Evolutionary conservation across 257 asterid species (phyloP), one percentile per base, ranked within the genome.

Genomic region (Agastache rugosa): DNA sequence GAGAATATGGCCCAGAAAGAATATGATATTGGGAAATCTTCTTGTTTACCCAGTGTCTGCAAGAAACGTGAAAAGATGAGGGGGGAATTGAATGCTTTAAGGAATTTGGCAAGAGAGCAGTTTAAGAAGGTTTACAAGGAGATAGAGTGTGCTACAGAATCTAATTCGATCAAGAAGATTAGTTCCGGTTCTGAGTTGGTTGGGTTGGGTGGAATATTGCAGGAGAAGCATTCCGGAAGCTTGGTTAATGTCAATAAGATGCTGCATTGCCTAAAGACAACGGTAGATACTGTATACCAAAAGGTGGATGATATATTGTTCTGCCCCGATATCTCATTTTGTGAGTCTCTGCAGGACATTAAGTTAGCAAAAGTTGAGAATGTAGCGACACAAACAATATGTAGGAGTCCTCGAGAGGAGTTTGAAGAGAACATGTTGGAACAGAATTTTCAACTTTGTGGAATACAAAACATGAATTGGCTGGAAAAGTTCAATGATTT

Each of bases 401-500:
- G 79, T 63, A 81, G 64, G 78, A 78, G 82, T 77, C 72, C 75
- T 58, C 84, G 64, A 29, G 81, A 85, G 75, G 93, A 82, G 69
- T 80, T 83, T 73, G 81, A 79, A 54, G 87, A 81, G 76, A 82
- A 82, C 53, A 22, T 75, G 56, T 61, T 80, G 86, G 84, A 79
- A 75, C 86, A 72, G 59, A 81, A 71, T 80, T 79, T 72, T 83
- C 84, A 35, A 61, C 63, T 77, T 64, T 50, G 71, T 80, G 85
- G 79, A 58, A 60, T 64, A 58, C 88, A 67, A 48, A 71, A 61
- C 65, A 53, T 72, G 73, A 75, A 81, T 41, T 85, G 87, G 95
- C 53, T 81, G 48, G 93, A 85, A 71, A 94, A 87, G 86, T 81
- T 90, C 48, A 79, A 82, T 77, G 89, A 83, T 44, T 69, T 95